Percentiles rank a stretch among this genome's conserved stretches.
Conservation (phyloP, 2,329 filamentous ascomycete genomes). For the Triangularia verruculosa region DNA sequence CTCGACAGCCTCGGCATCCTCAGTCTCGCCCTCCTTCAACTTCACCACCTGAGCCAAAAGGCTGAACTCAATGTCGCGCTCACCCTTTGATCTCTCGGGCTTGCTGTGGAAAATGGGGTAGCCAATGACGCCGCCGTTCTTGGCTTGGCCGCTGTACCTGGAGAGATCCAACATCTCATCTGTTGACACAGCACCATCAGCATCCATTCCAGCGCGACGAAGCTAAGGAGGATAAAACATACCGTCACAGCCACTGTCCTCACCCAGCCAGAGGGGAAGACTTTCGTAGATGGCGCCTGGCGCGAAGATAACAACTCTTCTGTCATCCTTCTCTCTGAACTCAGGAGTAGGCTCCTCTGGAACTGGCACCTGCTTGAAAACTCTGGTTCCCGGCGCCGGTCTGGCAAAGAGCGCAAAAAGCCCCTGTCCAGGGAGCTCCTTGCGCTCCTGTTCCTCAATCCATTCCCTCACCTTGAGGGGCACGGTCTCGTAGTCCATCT, state of each 20-base stretch:
- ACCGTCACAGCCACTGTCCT: conserved; percentile 43
- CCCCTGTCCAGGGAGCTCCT: conserved; percentile 35
- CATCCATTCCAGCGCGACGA: background rate
- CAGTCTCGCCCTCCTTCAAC: conserved; percentile 25
- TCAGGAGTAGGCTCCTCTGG: conserved; percentile 29
- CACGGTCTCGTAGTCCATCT: conserved; percentile 45
- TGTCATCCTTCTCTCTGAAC: conserved; percentile 31
- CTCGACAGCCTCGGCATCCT: conserved; percentile 5
- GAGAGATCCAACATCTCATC: conserved; percentile 25
- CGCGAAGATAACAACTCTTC: conserved; percentile 48
- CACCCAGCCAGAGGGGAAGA: conserved; percentile 49
- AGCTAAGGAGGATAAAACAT: conserved; percentile 20
- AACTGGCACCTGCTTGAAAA: conserved; percentile 38
- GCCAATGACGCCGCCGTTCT: conserved; percentile 31
- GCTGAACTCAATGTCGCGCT: conserved; percentile 36
- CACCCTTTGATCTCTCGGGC: conserved; percentile 24
- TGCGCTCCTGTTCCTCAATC: conserved; percentile 44
- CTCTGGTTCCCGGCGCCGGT: conserved; percentile 38
- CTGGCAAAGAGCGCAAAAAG: conserved; percentile 43
- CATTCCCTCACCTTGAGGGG: conserved; percentile 45
- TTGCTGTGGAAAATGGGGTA: conserved; percentile 33
- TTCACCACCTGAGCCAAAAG: conserved; percentile 37
- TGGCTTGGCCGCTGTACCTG: conserved; percentile 29
- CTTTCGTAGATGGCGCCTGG: conserved; percentile 50
- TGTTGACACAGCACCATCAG: conserved; percentile 8